Evolutionary conservation across 75 land plant genomes (phyloP).

Genomic region (Picea glauca): DNA sequence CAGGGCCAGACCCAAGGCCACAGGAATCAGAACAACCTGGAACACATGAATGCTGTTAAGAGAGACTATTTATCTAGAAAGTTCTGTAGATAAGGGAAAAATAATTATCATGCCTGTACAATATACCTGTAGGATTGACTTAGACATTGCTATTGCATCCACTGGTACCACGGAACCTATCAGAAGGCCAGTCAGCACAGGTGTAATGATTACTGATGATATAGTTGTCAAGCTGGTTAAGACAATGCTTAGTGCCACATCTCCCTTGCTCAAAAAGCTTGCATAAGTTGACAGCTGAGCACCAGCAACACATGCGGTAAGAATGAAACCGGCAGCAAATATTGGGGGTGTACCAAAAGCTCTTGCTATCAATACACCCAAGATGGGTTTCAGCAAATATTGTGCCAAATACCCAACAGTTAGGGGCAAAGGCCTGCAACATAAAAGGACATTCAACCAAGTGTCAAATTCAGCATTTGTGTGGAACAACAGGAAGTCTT

Average conservation of each 20-base stretch:
- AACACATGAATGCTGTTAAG: conserved; percentile 4
- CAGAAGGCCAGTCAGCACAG: conserved; percentile 78
- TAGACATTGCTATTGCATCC: conserved; percentile 92
- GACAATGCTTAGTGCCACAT: conserved; percentile 91
- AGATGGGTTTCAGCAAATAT: conserved; percentile 74
- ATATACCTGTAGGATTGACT: conserved; percentile 88
- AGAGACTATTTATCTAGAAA: neutral
- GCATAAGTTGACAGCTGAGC: conserved; percentile 98
- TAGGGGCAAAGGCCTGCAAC: conserved; percentile 88
- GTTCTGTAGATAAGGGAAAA: neutral
- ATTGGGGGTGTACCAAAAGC: conserved; percentile 55
- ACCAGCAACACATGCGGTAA: conserved; percentile 90
- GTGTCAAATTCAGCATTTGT: conserved; percentile 3
- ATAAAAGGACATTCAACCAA: conserved; percentile 8
- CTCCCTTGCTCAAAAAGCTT: conserved; percentile 83
- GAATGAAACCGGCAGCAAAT: conserved; percentile 89
- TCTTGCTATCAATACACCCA: conserved; percentile 70
- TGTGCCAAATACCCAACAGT: conserved; percentile 83
- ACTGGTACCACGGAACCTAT: conserved; percentile 99
- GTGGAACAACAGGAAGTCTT: neutral
- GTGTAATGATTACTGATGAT: conserved; percentile 78
- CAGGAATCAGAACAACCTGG: conserved; percentile 88
- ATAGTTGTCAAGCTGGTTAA: conserved; percentile 80
- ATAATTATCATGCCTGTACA: neutral
- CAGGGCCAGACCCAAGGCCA: conserved; percentile 67